Percentiles rank a stretch among this genome's conserved stretches.
Evolutionary conservation across 352 stramenopile species (phyloP).

Genomic region (Globisporangium nunn): DNA sequence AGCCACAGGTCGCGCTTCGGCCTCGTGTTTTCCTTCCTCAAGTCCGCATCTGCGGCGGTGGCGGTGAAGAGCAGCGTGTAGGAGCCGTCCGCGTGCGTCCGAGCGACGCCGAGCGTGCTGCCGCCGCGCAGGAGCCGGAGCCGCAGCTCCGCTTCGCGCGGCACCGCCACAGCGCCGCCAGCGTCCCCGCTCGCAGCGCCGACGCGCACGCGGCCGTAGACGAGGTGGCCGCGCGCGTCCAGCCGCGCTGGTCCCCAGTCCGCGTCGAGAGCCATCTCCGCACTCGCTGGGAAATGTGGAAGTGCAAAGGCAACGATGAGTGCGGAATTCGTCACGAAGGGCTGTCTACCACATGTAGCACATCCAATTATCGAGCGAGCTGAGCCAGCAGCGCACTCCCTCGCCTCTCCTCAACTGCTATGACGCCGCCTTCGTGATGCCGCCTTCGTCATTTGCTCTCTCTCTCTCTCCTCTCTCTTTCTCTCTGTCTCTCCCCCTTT

Average conservation of each 20-base stretch:
- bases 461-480: not conserved
- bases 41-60: not conserved
- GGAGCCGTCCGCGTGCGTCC: slow-evolving; percentile 2
- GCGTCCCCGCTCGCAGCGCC: not conserved
- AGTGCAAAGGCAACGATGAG: not conserved
- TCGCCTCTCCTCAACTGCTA: too few relatives aligned
- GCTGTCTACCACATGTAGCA: not conserved
- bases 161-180: not conserved
- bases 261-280: not conserved
- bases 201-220: slow-evolving; percentile 3
- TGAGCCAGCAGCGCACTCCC: too few relatives aligned
- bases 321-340: not conserved
- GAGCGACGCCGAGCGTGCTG: not conserved
- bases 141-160: not conserved
- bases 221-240: slow-evolving; percentile 5
- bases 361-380: not conserved
- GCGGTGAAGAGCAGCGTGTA: slow-evolving; percentile 7
- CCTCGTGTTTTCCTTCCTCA: too few relatives aligned
- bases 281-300: not conserved
- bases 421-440: too few relatives aligned
- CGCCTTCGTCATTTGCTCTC: not conserved
- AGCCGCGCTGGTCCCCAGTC: not conserved
- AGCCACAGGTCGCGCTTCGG: not conserved
- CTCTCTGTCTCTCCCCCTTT: not conserved
- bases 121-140: slow-evolving; percentile 1